Base-by-base conservation (phyloP, 768 basidiomycete species). In the Mycena albidolilacea region DNA sequence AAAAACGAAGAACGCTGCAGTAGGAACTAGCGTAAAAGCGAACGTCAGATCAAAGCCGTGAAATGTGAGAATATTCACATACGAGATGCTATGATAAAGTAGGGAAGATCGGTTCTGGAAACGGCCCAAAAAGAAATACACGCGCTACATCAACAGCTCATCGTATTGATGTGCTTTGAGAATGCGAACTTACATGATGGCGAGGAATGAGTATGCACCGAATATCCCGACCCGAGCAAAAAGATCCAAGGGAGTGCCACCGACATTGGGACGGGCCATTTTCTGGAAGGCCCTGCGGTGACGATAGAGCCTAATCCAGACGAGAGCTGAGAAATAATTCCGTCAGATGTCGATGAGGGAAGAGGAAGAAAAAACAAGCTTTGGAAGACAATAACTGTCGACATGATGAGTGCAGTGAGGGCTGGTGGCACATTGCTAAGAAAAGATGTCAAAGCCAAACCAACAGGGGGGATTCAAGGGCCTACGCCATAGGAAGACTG, bases 21-120 rank as follows among this genome's bases (percentile, higher is more conserved):
- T 70, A 21, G 69, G 69, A n/a, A 70, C 48, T 50, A n/a, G 14
- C n/a, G 48, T 30, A 50, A 50, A 30, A 30, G 23, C 30, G 30
- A 30, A n/a, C 0, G 19, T 50, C 30, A n/a, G 17, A 50, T 21
- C 6, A n/a, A 50, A 14, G 17, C 48, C 7, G n/a, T n/a, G 7
- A 50, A 50, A 7, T 17, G 19, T n/a, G 19, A 30, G 48, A n/a
- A 19, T n/a, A 50, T 50, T 50, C 30, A 30, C 4, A 3, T n/a
- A 50, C 48, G 61, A 41, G 69, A 70, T 2, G 69, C 69, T 35
- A 64, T 52, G 4, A 70, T 48, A 10, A 70, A n/a, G 14, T 70
- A 70, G 9, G 69, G 61, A 19, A 64, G 15, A 9, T 44, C 19
- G 23, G 38, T 54, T 3, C 69, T 61, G 3, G 52, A 19, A 2